Base-by-base conservation (phyloP, 2,329 filamentous ascomycete species). In the Aspergillus luchuensis region DNA sequence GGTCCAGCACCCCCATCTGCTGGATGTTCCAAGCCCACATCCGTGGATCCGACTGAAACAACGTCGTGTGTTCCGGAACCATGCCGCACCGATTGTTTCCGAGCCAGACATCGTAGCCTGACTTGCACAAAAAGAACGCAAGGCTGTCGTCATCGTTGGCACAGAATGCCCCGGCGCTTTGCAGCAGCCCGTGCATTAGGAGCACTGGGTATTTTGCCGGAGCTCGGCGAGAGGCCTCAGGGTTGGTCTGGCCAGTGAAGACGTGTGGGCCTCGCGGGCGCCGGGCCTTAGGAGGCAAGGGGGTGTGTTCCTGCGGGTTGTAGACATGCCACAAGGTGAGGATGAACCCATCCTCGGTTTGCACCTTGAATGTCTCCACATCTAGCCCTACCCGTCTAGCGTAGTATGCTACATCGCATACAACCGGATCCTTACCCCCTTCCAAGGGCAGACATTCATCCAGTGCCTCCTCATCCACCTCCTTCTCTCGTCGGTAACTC, bases 1-100 rank as follows among this genome's bases (percentile, higher is more conserved):
- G 83, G 72, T 98, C 94, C 72, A 96, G 87, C 1, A 93, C 89
- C 3, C 92, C 94, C 90, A 97, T 96, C 71, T 97, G 91, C 0
- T 91, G 87, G 58, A 97, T 96, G 66, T 96, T 96, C 94, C 94
- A 98, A 43, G 89, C 87, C 94, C 94, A 97, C 91, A 97, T 96
- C 30, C 92, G 86, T 1, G 94, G 93, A 71, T 98, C 94, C 3
- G 80, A 80, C 66, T 90, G 87, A 2, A 85, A 78, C 41, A 97
- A 84, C 21, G 88, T 77, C 2, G 83, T 85, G 72, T 98, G 94
- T 65, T 87, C 85, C 0, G 94, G 93, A 0, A 85, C 80, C 76
- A 95, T 92, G 1, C 93, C 93, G 71, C 92, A 96, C 19, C 94
- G 85, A 72, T 97, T 97, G 78, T 97, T 96, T 4, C 94, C 94